These are phyloP conservation scores for Starmerella roubikii DNA, from an alignment of 805 yeast species.

Conservation along the genomic window DNA sequence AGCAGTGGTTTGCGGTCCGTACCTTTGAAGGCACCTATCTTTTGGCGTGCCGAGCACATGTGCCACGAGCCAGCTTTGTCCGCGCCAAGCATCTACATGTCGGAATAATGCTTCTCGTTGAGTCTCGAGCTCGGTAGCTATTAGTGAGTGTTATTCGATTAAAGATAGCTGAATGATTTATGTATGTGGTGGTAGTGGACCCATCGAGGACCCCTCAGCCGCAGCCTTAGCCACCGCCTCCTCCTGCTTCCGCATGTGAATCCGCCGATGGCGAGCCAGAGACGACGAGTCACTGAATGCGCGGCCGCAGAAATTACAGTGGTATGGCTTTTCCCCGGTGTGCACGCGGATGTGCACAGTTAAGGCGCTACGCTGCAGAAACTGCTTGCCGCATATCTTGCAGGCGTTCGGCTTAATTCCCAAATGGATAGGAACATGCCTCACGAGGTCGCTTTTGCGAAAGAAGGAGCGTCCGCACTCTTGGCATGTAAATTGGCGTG, in stretches of 20 bases:
- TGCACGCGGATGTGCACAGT: slow-evolving; percentile 71
- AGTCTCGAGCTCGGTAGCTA: too few relatives aligned
- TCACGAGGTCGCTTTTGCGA: slow-evolving; percentile 66
- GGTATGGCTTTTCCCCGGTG: slow-evolving; percentile 66
- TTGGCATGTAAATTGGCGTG: slow-evolving; percentile 24
- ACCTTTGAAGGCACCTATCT: too few relatives aligned
- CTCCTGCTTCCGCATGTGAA: slow-evolving; percentile 57
- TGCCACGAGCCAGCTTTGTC: too few relatives aligned
- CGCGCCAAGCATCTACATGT: too few relatives aligned
- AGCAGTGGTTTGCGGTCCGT: too few relatives aligned
- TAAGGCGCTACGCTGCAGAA: slow-evolving; percentile 70
- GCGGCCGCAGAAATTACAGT: slow-evolving; percentile 32
- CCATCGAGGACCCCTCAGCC: too few relatives aligned
- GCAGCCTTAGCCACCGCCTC: too few relatives aligned
- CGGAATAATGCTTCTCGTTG: too few relatives aligned
- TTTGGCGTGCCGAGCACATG: too few relatives aligned
- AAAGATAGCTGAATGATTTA: too few relatives aligned
- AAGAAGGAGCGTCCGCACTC: slow-evolving; percentile 55
- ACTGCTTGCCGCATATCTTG: slow-evolving; percentile 53
- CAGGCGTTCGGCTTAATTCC: slow-evolving; percentile 31
- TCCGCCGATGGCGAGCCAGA: slow-evolving; percentile 69
- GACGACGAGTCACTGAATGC: slow-evolving; percentile 28
- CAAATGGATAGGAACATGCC: slow-evolving; percentile 60
- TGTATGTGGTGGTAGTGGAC: too few relatives aligned
- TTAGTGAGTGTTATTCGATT: too few relatives aligned